These are phyloP conservation scores for Peribolospora kevripleyi DNA, from an alignment of 768 basidiomycete genomes.

Conservation along the genomic window DNA sequence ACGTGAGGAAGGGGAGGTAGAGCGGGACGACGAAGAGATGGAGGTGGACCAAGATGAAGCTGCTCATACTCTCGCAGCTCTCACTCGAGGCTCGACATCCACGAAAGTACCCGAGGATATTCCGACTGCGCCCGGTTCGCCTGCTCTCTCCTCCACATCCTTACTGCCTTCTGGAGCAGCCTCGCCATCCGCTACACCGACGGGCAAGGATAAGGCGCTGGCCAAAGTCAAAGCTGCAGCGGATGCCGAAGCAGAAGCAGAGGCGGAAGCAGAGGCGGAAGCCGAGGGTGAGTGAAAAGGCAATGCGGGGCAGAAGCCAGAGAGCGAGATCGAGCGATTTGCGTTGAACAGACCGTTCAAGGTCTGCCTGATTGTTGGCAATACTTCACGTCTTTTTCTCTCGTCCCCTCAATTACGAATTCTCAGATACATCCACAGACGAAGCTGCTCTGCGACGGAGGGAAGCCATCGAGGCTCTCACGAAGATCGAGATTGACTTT, in stretches of 20 bases:
- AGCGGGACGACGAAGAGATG: not conserved
- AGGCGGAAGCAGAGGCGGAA: no score
- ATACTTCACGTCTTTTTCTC: not conserved
- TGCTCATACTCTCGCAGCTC: not conserved
- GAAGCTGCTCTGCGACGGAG: conserved; percentile 25
- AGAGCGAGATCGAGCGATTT: not conserved
- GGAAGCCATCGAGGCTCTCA: conserved; percentile 67
- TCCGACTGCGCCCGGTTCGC: not conserved
- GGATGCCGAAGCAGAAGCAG: no score
- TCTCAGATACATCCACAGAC: conserved; percentile 25
- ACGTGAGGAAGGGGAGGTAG: conserved; percentile 9
- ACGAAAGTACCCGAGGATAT: not conserved
- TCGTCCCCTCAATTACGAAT: not conserved
- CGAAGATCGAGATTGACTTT: conserved; percentile 78
- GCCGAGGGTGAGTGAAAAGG: no score
- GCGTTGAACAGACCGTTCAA: not conserved
- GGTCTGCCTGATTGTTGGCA: no score
- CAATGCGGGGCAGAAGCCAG: not conserved
- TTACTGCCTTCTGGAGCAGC: not conserved
- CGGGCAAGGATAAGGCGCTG: no score
- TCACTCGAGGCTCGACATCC: not conserved
- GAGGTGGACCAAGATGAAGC: conserved; percentile 2
- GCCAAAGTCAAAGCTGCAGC: no score
- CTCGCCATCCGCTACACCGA: not conserved
- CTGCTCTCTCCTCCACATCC: not conserved